These are phyloP conservation scores for Termitomyces sp. DNA, from an alignment of 1,284 basidiomycete genomes.

Conservation along the genomic window DNA sequence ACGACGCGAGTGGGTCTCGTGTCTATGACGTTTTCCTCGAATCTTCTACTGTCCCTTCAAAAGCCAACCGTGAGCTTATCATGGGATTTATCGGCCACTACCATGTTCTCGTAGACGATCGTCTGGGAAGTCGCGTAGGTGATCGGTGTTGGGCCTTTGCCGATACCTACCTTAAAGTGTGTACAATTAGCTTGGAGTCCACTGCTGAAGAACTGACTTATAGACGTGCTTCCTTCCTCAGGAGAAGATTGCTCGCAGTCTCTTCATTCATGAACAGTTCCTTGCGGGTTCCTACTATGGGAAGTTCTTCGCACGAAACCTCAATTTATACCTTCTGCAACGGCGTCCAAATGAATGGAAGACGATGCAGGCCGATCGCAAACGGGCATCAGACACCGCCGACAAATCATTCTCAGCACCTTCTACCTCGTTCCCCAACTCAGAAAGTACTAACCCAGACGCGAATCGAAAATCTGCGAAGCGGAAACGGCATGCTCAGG, in stretches of 20 bases:
- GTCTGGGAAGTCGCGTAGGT: constrained; percentile 82
- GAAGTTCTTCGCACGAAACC: constrained; percentile 77
- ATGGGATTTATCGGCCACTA: constrained; percentile 74
- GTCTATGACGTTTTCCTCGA: constrained; percentile 78
- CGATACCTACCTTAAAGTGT: constrained; percentile 85
- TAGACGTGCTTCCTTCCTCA: constrained; percentile 26
- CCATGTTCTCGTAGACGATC: constrained; percentile 76
- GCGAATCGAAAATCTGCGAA: constrained; percentile 17
- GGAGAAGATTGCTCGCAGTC: constrained; percentile 86
- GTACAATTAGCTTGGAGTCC: constrained; percentile 16
- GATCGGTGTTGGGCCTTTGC: constrained; percentile 84
- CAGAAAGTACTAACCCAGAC: constrained; percentile 7
- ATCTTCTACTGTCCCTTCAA: constrained; percentile 60
- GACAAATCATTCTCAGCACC: constrained; percentile 10
- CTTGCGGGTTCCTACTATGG: constrained; percentile 79
- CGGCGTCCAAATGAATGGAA: constrained; percentile 83
- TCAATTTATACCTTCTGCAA: constrained; percentile 76
- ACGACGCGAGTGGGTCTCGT: constrained; percentile 72
- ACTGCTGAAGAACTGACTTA: neutral
- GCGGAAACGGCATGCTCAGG: constrained; percentile 28
- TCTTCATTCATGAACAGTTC: constrained; percentile 64
- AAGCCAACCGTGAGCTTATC: constrained; percentile 69
- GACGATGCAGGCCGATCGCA: constrained; percentile 41
- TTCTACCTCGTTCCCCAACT: constrained; percentile 4
- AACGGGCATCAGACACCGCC: constrained; percentile 15